Evolutionary conservation across 352 stramenopile genomes (phyloP).

Genomic region (Phytophthora sp.): DNA sequence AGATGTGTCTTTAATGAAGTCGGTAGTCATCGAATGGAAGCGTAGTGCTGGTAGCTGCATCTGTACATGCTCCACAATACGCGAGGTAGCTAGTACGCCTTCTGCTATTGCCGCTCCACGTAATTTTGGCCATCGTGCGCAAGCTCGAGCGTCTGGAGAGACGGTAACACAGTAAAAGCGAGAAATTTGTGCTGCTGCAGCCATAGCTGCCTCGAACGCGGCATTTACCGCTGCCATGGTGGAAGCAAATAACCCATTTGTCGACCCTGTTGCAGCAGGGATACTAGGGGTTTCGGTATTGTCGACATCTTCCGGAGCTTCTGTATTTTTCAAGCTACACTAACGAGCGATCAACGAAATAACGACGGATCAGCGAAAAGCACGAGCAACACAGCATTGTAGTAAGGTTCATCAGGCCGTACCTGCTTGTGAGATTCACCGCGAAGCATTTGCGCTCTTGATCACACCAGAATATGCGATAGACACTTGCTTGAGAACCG

Average conservation of each 20-base stretch:
- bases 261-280: not conserved
- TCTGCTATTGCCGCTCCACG: slow-evolving; percentile 61
- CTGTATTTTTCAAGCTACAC: slow-evolving; percentile 43
- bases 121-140: slow-evolving; percentile 54
- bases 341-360: slow-evolving; percentile 28
- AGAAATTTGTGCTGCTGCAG: slow-evolving; percentile 26
- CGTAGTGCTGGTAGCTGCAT: slow-evolving; percentile 61
- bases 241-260: not conserved
- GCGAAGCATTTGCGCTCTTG: slow-evolving; percentile 64
- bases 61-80: slow-evolving; percentile 71
- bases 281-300: not conserved
- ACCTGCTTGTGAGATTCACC: slow-evolving; percentile 82
- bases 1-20: slow-evolving; percentile 73
- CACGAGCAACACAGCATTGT: not conserved
- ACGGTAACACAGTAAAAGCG: slow-evolving; percentile 48
- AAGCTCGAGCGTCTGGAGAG: slow-evolving; percentile 40
- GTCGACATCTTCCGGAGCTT: slow-evolving; percentile 17
- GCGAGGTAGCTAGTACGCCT: slow-evolving; percentile 47
- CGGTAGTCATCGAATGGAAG: slow-evolving; percentile 58
- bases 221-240: slow-evolving; percentile 27
- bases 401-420: not conserved
- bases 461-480: slow-evolving; percentile 67
- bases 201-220: slow-evolving; percentile 35
- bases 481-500: slow-evolving; percentile 69
- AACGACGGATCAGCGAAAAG: slow-evolving; percentile 9